These are phyloP conservation scores for Dactylella cylindrospora DNA, from an alignment of 2,329 filamentous ascomycete genomes.

Conservation along the genomic window DNA sequence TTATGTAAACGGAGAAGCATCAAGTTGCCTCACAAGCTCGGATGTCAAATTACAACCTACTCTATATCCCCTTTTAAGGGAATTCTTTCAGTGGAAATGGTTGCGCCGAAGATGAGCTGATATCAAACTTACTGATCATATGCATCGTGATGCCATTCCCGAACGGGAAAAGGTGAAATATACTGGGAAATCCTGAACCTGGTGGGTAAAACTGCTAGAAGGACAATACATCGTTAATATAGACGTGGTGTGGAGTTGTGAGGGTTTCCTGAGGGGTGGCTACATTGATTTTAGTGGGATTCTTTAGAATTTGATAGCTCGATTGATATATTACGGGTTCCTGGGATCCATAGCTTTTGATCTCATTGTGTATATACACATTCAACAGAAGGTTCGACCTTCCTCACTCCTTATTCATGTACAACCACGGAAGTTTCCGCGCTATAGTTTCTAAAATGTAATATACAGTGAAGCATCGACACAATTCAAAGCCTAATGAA, in stretches of 20 bases:
- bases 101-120: slow-evolving; percentile 99
- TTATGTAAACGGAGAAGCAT: no score
- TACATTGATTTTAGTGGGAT: slow-evolving; percentile 15
- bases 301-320: no score
- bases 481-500: no score
- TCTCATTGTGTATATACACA: no score
- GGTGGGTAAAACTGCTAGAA: slow-evolving; percentile 12
- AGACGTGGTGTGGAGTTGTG: slow-evolving; percentile 12
- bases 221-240: slow-evolving; percentile 5
- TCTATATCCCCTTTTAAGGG: slow-evolving; percentile 60
- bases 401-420: no score
- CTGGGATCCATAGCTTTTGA: no score
- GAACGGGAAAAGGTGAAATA: slow-evolving; percentile 11
- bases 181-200: slow-evolving; percentile 17
- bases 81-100: slow-evolving; percentile 68
- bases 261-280: slow-evolving; percentile 17
- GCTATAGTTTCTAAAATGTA: no score
- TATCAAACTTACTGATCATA: slow-evolving; percentile 56
- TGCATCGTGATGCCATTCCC: slow-evolving; percentile 14
- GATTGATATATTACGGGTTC: no score
- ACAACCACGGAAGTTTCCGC: no score
- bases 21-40: no score
- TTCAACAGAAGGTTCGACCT: no score
- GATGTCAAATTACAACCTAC: slow-evolving; percentile 97
- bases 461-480: no score